Conservation (phyloP, 257 asterid genomes). For the Salvia rosmarinus region DNA sequence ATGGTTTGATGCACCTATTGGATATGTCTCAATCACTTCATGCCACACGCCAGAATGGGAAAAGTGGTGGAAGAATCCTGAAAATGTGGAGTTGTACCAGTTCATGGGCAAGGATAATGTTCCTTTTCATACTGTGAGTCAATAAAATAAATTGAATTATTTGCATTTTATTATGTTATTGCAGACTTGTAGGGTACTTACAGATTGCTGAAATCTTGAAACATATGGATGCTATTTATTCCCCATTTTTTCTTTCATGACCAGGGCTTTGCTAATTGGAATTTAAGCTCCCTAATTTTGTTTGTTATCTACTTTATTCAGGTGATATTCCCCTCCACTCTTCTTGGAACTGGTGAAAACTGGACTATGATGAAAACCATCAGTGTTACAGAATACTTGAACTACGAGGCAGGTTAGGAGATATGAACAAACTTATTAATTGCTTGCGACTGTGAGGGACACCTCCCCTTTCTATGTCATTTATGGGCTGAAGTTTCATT, state of each 20-base stretch:
- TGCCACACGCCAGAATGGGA: conserved; percentile 98
- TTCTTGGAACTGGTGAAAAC: conserved; percentile 90
- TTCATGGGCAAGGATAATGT: conserved; percentile 99
- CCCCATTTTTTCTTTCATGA: conserved; percentile 13
- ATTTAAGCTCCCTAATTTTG: not conserved
- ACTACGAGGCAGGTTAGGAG: conserved; percentile 89
- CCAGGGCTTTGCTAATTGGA: not conserved
- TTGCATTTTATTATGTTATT: not conserved
- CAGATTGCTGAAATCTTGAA: conserved; percentile 13
- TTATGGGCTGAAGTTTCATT: conserved; percentile 15
- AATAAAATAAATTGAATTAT: not conserved
- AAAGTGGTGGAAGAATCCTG: conserved; percentile 99
- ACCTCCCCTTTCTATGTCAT: conserved; percentile 4
- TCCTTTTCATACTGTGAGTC: conserved; percentile 94
- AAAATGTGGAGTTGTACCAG: conserved; percentile 91
- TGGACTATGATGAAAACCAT: conserved; percentile 98
- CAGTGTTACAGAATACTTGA: conserved; percentile 94
- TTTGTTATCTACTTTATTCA: conserved; percentile 37
- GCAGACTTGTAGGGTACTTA: not conserved
- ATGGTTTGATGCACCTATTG: conserved; percentile 99
- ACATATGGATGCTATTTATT: conserved; percentile 5
- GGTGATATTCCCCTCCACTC: conserved; percentile 97
- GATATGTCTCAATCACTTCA: conserved; percentile 87
- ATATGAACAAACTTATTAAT: conserved; percentile 31
- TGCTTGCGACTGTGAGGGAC: conserved; percentile 18